Evolutionary conservation across 352 stramenopile species (phyloP).

Genomic region (Phytophthora boehmeriae): DNA sequence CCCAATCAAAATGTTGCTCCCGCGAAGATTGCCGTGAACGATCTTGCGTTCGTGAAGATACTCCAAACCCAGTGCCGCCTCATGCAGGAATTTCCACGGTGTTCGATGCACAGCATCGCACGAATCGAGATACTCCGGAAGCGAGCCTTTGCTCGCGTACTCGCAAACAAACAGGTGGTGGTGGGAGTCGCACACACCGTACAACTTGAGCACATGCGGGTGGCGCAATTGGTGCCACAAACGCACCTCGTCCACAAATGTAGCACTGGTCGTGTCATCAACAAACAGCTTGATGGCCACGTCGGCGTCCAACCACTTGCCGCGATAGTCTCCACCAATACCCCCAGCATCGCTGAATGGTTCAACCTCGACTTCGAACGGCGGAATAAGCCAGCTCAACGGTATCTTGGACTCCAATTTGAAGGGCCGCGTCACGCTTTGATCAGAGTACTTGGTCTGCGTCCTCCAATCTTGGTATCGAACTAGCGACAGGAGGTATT

Average conservation of each 20-base stretch:
- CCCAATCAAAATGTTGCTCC: slow-evolving; percentile 17
- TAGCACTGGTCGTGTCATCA: not conserved
- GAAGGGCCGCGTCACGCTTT: too few species aligned
- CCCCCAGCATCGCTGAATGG: not conserved
- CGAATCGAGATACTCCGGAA: slow-evolving; percentile 3
- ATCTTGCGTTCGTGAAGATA: slow-evolving; percentile 17
- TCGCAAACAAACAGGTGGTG: slow-evolving; percentile 16
- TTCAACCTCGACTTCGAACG: slow-evolving; percentile 5
- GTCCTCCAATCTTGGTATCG: too few species aligned
- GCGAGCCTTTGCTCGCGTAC: slow-evolving; percentile 6
- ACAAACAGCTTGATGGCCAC: slow-evolving; percentile 18
- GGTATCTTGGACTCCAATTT: not conserved
- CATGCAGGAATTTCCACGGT: slow-evolving; percentile 9
- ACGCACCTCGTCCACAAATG: slow-evolving; percentile 17
- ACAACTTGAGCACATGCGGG: slow-evolving; percentile 22
- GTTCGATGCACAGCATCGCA: not conserved
- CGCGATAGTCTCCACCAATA: slow-evolving; percentile 7
- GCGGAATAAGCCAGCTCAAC: slow-evolving; percentile 7
- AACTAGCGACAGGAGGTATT: too few species aligned
- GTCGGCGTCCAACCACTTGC: slow-evolving; percentile 18
- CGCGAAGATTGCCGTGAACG: slow-evolving; percentile 10
- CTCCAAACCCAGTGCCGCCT: slow-evolving; percentile 11
- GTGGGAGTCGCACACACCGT: slow-evolving; percentile 11
- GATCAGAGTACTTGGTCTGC: too few species aligned
- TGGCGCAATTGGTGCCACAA: slow-evolving; percentile 19